Conservation (phyloP, 768 basidiomycete genomes). For the Flagelloscypha sp. region DNA sequence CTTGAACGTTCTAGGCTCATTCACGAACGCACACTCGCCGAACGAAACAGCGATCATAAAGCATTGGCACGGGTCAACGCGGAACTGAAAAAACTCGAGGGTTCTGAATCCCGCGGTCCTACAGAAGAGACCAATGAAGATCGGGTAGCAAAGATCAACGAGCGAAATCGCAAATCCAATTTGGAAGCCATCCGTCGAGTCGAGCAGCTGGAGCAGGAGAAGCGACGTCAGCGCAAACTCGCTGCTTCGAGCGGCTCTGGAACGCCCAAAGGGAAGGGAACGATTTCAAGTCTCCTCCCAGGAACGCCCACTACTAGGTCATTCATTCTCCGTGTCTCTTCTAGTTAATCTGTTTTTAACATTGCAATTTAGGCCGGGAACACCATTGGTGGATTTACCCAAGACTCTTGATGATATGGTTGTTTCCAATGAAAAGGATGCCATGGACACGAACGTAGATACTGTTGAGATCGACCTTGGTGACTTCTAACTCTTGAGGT, state of each 20-base stretch:
- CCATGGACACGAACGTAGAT: slow-evolving; percentile 54
- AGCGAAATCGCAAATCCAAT: slow-evolving; percentile 83
- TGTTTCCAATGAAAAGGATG: slow-evolving; percentile 29
- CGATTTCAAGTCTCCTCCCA: slow-evolving; percentile 57
- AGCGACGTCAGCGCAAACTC: slow-evolving; percentile 58
- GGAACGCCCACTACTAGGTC: slow-evolving; percentile 42
- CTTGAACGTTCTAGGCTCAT: slow-evolving; percentile 61
- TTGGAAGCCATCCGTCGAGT: slow-evolving; percentile 71
- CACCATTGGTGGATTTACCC: slow-evolving; percentile 13
- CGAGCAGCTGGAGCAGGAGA: slow-evolving; percentile 66
- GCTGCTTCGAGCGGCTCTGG: slow-evolving; percentile 28
- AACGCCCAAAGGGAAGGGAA: slow-evolving; percentile 52
- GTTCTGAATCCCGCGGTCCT: slow-evolving; percentile 12
- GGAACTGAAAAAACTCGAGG: slow-evolving; percentile 49
- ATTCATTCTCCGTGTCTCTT: slow-evolving; percentile 11
- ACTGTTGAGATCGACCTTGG: slow-evolving; percentile 70
- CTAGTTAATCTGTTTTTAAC: slow-evolving; percentile 6
- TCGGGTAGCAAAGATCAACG: slow-evolving; percentile 73
- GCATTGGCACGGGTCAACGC: slow-evolving; percentile 57
- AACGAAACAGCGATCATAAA: slow-evolving; percentile 58
- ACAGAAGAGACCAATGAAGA: slow-evolving; percentile 28
- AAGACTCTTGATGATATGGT: slow-evolving; percentile 20
- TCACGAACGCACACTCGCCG: slow-evolving; percentile 66
- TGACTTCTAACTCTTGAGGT: slow-evolving; percentile 74
- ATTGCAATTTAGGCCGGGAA: slow-evolving; percentile 21